Base-by-base conservation (phyloP, 1,139 yeast species). In the Candida anutae region DNA sequence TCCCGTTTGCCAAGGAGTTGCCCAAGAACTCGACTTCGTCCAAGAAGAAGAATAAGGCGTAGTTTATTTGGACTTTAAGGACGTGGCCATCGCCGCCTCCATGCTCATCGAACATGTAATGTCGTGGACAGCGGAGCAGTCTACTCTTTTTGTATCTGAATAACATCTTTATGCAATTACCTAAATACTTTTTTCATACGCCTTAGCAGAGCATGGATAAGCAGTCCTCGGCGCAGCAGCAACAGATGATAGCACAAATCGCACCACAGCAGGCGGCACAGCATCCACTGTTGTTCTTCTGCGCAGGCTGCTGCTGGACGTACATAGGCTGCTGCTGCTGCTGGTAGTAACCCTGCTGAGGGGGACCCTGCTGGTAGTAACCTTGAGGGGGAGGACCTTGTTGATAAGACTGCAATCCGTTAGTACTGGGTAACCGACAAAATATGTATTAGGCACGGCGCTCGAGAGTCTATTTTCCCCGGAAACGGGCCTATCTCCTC, bases 21-120 rank as follows among this genome's bases (percentile, higher is more conserved):
- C 96, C 96, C 58, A 88, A 87, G 76, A 84, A 87, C 66, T 77
- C 90, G 27, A 84, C 94, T 42, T 81, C 93, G 28, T 74, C 69
- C 58, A 85, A 84, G 74, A 75, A 74, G 71, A 66, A 61, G 40
- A 32, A 32, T 14, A 13, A 16, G 11, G 8, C 3, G 5, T 25
- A 19, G 13, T 10, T 25, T 12, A n/a, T n/a, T n/a, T n/a, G n/a
- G n/a, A n/a, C n/a, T n/a, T n/a, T n/a, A n/a, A n/a, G n/a, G n/a
- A n/a, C n/a, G n/a, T n/a, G n/a, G n/a, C n/a, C n/a, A n/a, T n/a
- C n/a, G n/a, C n/a, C n/a, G n/a, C n/a, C n/a, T n/a, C n/a, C n/a
- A n/a, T n/a, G n/a, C n/a, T n/a, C n/a, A n/a, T n/a, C n/a, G n/a
- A n/a, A n/a, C n/a, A n/a, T n/a, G n/a, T n/a, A n/a, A n/a, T n/a